Base-by-base conservation (phyloP, 495 filamentous ascomycete genomes). In the Annulohypoxylon stygium region DNA sequence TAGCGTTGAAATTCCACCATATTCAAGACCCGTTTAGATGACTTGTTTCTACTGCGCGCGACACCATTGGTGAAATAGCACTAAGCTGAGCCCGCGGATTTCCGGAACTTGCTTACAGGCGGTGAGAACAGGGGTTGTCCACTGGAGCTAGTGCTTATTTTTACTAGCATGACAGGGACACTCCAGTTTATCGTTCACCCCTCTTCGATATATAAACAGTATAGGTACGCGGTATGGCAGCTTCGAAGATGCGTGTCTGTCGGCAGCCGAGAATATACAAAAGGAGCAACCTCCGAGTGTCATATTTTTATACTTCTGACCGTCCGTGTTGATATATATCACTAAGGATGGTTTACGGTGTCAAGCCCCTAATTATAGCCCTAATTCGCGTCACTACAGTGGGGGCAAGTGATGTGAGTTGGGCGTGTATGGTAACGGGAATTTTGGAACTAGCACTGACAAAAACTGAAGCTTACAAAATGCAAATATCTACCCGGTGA, bases 401-500 rank as follows among this genome's bases (percentile, higher is more conserved):
- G 5, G n/a, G n/a, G 43, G 43, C 43, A 20, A 8, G 12, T 20
- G 18, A 6, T 47, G 43, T 47, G 5, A 47, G 43, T 18, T 47
- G 18, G 1, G 16, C n/a, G 43, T 20, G 5, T 9, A 20, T 20
- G 3, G 12, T 16, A 47, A 20, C 43, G 16, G 5, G 5, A 20
- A 20, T 47, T 47, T 7, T 5, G 39, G 11, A 5, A 43, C 48
- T 25, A 3, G 11, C 2, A 25, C 48, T 51, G 18, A 51, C 10
- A 12, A 11, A 51, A 25, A 25, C 25, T 14, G n/a, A 37, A n/a
- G 14, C 8, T 18, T 8, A n/a, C 54, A 2, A 39, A 65, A 11
- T 80, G 78, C 59, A 67, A 69, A 41, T 61, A 53, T 36, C 18
- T 80, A 12, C 80, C 80, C 5, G 74, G 73, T 30, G 85, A 88